Evolutionary conservation across 2,329 filamentous ascomycete species (phyloP).

Genomic region (Pezizomycotina sp.): DNA sequence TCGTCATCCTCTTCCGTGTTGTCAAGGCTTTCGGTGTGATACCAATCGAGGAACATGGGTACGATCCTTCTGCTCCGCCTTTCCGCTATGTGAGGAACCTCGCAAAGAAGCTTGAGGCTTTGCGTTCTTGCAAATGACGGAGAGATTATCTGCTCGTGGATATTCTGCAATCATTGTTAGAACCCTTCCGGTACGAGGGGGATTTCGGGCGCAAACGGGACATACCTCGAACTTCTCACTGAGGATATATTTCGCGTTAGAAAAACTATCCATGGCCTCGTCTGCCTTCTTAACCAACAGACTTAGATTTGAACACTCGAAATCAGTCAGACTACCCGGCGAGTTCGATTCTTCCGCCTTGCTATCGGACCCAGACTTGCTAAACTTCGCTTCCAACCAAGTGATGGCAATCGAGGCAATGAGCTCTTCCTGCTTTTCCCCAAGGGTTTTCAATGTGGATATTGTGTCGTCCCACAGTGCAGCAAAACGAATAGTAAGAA

Average conservation of each 20-base stretch:
- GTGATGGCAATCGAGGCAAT: slow-evolving; percentile 57
- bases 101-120: slow-evolving; percentile 60
- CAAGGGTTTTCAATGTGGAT: slow-evolving; percentile 57
- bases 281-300: slow-evolving; percentile 40
- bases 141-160: slow-evolving; percentile 2
- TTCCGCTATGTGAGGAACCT: slow-evolving; percentile 62
- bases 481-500: slow-evolving; percentile 63
- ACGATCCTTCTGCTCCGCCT: slow-evolving; percentile 71
- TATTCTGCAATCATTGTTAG: too few relatives aligned
- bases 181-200: too few relatives aligned
- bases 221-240: slow-evolving; percentile 45
- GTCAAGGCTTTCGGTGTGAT: slow-evolving; percentile 34
- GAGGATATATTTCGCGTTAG: slow-evolving; percentile 37
- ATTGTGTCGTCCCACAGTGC: slow-evolving; percentile 78
- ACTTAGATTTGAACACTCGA: slow-evolving; percentile 65
- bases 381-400: slow-evolving; percentile 42
- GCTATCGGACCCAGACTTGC: slow-evolving; percentile 1
- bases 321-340: slow-evolving; percentile 45
- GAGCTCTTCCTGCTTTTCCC: slow-evolving; percentile 53
- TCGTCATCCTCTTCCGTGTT: slow-evolving; percentile 27
- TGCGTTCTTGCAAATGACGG: slow-evolving; percentile 46
- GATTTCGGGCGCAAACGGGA: too few relatives aligned
- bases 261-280: slow-evolving; percentile 38
- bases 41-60: slow-evolving; percentile 70
- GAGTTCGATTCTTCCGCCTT: slow-evolving; percentile 26